These are phyloP conservation scores for Lophium mytilinum DNA, from an alignment of 495 filamentous ascomycete species.

Conservation along the genomic window DNA sequence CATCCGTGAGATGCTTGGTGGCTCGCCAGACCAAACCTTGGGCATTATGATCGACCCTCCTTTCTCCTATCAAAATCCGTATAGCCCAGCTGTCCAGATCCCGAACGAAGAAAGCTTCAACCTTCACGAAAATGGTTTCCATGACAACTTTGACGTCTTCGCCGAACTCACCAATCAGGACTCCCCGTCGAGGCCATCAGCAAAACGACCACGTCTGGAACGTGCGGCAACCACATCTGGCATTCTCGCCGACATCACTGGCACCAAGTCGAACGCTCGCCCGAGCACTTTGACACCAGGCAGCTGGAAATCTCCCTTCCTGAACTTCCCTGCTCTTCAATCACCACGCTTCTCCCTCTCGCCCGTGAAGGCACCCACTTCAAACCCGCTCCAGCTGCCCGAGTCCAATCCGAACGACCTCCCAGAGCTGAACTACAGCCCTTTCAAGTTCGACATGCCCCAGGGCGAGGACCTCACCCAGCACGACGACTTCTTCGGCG, in stretches of 20 bases:
- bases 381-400: conserved; percentile 19
- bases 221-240: conserved; percentile 47
- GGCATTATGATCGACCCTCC: conserved; percentile 51
- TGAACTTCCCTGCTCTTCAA: conserved; percentile 25
- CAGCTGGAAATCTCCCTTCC: conserved; percentile 27
- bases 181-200: conserved; percentile 70
- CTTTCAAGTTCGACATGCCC: conserved; percentile 36
- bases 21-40: conserved; percentile 68
- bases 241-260: conserved; percentile 61
- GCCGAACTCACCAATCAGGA: conserved; percentile 54
- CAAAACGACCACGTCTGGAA: conserved; percentile 54
- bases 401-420: conserved; percentile 8
- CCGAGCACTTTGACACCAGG: conserved; percentile 12
- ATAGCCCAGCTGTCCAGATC: conserved; percentile 72
- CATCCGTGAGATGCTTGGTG: conserved; percentile 75
- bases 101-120: conserved; percentile 28
- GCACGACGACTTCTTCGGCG: conserved; percentile 52
- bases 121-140: conserved; percentile 39
- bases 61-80: conserved; percentile 40
- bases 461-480: conserved; percentile 26
- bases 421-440: conserved; percentile 36
- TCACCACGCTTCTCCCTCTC: conserved; percentile 19
- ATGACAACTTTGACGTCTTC: conserved; percentile 62
- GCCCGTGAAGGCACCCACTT: conserved; percentile 23
- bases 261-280: conserved; percentile 24